Percentiles rank a stretch among this genome's conserved stretches.
Conservation (phyloP, 345 rosid species). For the Brassica carinata region DNA sequence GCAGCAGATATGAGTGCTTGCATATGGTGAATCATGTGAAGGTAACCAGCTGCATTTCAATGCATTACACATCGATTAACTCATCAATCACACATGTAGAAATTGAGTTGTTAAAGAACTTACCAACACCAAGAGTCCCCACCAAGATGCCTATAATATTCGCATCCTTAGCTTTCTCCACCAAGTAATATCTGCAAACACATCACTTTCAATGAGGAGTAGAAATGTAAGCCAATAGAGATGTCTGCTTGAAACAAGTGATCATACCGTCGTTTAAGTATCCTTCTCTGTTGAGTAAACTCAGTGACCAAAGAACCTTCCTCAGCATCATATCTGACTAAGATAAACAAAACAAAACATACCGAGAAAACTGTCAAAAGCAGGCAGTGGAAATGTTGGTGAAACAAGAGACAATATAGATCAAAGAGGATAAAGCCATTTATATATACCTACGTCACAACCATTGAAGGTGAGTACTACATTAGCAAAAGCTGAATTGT, state of each 20-base stretch:
- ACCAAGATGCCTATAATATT: constrained; percentile 89
- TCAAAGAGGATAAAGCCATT: constrained; percentile 8
- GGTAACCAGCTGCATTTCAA: constrained; percentile 83
- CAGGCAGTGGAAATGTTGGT: not conserved
- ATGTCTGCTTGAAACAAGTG: constrained; percentile 3
- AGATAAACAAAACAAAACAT: constrained; percentile 40
- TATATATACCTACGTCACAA: constrained; percentile 75
- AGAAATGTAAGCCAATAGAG: not conserved
- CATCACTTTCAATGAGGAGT: constrained; percentile 8
- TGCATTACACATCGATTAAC: constrained; percentile 9
- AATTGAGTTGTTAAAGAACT: constrained; percentile 28
- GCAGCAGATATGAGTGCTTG: constrained; percentile 67
- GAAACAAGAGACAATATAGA: not conserved
- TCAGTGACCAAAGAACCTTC: constrained; percentile 67
- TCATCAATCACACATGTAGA: not conserved
- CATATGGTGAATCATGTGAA: constrained; percentile 79
- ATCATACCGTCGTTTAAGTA: constrained; percentile 81
- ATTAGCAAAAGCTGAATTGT: constrained; percentile 78
- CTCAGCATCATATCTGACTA: constrained; percentile 89
- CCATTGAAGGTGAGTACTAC: constrained; percentile 76
- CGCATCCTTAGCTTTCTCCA: constrained; percentile 98
- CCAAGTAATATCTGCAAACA: constrained; percentile 79
- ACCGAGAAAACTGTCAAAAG: constrained; percentile 6
- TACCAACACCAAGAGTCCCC: constrained; percentile 98
- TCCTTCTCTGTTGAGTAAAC: constrained; percentile 69